Conservation (phyloP, 192 early-diverging fungal species). For the Podila verticillata region DNA sequence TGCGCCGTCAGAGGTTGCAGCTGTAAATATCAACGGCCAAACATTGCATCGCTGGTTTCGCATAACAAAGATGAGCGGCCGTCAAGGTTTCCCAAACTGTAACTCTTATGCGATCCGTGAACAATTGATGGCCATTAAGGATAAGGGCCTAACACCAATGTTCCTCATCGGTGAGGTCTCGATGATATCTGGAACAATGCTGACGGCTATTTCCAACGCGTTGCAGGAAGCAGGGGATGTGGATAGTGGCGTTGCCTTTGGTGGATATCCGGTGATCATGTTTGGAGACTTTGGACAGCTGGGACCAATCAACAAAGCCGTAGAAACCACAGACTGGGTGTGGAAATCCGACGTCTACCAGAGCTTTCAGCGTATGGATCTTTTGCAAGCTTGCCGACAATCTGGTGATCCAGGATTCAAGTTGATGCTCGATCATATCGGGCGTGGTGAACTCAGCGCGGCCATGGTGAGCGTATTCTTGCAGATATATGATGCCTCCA, state of each 20-base stretch:
- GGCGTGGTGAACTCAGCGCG: background rate
- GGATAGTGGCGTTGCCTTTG: slow-evolving; percentile 3
- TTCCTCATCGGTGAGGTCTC: slow-evolving; percentile 18
- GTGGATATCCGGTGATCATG: slow-evolving; percentile 4
- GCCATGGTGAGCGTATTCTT: background rate
- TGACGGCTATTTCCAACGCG: background rate
- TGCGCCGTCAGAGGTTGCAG: slow-evolving; percentile 21
- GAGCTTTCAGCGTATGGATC: slow-evolving; percentile 7
- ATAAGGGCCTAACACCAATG: slow-evolving; percentile 1
- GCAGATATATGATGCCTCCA: background rate
- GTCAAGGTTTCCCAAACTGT: slow-evolving; percentile 8
- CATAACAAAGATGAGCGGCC: slow-evolving; percentile 4
- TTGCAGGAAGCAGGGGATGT: slow-evolving; percentile 10
- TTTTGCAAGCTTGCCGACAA: slow-evolving; percentile 13
- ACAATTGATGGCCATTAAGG: slow-evolving; percentile 14
- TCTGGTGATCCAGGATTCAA: slow-evolving; percentile 10
- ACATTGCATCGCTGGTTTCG: slow-evolving; percentile 26
- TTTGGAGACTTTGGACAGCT: slow-evolving; percentile 29
- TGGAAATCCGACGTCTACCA: slow-evolving; percentile 12
- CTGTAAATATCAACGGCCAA: slow-evolving; percentile 16
- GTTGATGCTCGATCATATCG: slow-evolving; percentile 3
- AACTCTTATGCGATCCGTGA: slow-evolving; percentile 7
- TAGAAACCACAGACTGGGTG: slow-evolving; percentile 9
- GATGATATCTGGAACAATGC: slow-evolving; percentile 14
- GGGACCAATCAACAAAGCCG: slow-evolving; percentile 15